Percentiles rank a stretch among this genome's conserved stretches.
Conservation (phyloP, 2,329 filamentous ascomycete species). For the Epichloe hybrida region DNA sequence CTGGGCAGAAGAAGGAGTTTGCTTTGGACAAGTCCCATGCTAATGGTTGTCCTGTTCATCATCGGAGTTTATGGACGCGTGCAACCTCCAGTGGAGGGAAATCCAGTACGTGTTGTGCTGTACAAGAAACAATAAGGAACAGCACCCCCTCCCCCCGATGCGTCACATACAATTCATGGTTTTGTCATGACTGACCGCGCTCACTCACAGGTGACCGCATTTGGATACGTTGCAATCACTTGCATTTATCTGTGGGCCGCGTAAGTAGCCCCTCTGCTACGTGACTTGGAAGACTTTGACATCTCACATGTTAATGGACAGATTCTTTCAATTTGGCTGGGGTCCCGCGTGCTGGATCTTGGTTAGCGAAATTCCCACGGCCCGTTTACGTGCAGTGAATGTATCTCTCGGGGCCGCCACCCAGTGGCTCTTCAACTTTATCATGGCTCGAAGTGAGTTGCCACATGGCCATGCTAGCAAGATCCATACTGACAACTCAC, state of each 20-base stretch:
- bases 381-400: slow-evolving; percentile 51
- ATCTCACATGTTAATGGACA: slow-evolving; percentile 10
- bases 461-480: not conserved
- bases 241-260: slow-evolving; percentile 60
- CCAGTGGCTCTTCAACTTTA: slow-evolving; percentile 64
- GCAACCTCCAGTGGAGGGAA: slow-evolving; percentile 39
- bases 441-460: slow-evolving; percentile 43
- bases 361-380: slow-evolving; percentile 53
- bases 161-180: no score
- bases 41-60: slow-evolving; percentile 52
- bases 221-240: slow-evolving; percentile 56
- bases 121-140: no score
- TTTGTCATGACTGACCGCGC: not conserved
- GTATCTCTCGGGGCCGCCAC: slow-evolving; percentile 55
- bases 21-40: slow-evolving; percentile 50
- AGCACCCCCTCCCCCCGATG: no score
- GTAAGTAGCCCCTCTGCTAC: slow-evolving; percentile 13
- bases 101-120: slow-evolving; percentile 21
- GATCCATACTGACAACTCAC: not conserved
- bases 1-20: slow-evolving; percentile 49
- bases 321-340: slow-evolving; percentile 57
- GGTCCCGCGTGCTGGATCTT: slow-evolving; percentile 63
- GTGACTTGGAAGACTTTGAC: not conserved
- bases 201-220: slow-evolving; percentile 36
- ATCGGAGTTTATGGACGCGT: slow-evolving; percentile 58